Percentiles rank a stretch among this genome's conserved stretches.
Conservation (phyloP, 306 rosid genomes). For the Trichosanthes truncata region DNA sequence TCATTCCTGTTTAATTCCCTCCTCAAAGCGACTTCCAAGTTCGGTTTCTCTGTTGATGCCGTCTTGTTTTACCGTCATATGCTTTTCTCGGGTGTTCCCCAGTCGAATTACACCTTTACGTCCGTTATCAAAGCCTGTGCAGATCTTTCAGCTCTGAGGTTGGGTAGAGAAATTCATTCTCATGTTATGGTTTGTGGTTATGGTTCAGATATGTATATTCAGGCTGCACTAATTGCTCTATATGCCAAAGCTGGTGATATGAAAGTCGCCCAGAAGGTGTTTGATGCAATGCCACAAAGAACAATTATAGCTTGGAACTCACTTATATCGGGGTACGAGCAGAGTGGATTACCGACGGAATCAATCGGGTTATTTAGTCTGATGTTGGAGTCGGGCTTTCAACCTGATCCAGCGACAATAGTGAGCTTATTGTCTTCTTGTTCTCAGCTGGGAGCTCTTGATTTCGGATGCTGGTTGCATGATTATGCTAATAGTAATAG, state of each 20-base stretch:
- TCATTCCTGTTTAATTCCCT: slow-evolving; percentile 62
- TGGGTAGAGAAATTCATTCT: slow-evolving; percentile 44
- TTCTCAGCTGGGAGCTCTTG: slow-evolving; percentile 66
- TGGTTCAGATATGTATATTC: slow-evolving; percentile 56
- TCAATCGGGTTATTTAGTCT: slow-evolving; percentile 36
- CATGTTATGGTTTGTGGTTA: slow-evolving; percentile 52
- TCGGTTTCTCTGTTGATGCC: slow-evolving; percentile 47
- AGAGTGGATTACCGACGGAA: slow-evolving; percentile 50
- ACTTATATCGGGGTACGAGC: slow-evolving; percentile 76
- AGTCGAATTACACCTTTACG: slow-evolving; percentile 66
- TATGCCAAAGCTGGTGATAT: slow-evolving; percentile 46
- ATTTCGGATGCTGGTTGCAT: slow-evolving; percentile 62
- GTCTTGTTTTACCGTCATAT: slow-evolving; percentile 49
- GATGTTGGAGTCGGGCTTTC: slow-evolving; percentile 33
- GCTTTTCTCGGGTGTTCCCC: slow-evolving; percentile 34
- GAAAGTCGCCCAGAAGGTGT: slow-evolving; percentile 38
- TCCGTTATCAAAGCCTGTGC: slow-evolving; percentile 89
- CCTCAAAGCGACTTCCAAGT: slow-evolving; percentile 49
- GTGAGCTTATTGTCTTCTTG: slow-evolving; percentile 66
- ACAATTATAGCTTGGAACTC: slow-evolving; percentile 79
- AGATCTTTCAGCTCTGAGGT: slow-evolving; percentile 36
- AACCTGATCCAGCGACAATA: slow-evolving; percentile 56
- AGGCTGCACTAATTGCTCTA: slow-evolving; percentile 42
- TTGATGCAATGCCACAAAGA: slow-evolving; percentile 52
- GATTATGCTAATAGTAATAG: slow-evolving; percentile 31